Percentiles rank a stretch among this genome's conserved stretches.
Evolutionary conservation across 805 yeast genomes (phyloP).

Genomic region (Wickerhamiella cacticola): DNA sequence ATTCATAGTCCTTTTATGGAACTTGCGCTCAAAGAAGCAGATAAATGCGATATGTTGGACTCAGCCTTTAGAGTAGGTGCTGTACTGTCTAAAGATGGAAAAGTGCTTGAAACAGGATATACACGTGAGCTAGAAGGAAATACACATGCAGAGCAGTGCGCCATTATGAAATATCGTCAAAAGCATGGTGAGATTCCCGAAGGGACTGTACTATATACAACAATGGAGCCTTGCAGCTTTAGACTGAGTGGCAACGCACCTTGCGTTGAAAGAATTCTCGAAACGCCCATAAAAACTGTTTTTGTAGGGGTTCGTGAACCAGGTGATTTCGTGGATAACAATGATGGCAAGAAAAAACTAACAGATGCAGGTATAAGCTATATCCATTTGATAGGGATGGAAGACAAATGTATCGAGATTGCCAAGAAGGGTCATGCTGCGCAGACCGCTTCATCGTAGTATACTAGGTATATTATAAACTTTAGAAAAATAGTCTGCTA

Average conservation of each 20-base stretch:
- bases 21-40: slow-evolving; percentile 64
- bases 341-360: slow-evolving; percentile 48
- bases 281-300: slow-evolving; percentile 50
- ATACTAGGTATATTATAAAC: neutral
- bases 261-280: slow-evolving; percentile 68
- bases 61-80: slow-evolving; percentile 96
- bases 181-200: slow-evolving; percentile 41
- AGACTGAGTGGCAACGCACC: slow-evolving; percentile 84
- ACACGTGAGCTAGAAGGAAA: slow-evolving; percentile 88
- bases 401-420: slow-evolving; percentile 49
- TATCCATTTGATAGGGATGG: slow-evolving; percentile 73
- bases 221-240: slow-evolving; percentile 94
- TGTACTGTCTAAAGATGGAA: slow-evolving; percentile 50
- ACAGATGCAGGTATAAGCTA: slow-evolving; percentile 52
- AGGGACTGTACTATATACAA: slow-evolving; percentile 77
- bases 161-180: slow-evolving; percentile 57
- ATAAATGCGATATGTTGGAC: slow-evolving; percentile 64
- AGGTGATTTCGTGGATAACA: slow-evolving; percentile 69
- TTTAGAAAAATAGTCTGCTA: neutral
- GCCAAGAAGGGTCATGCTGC: slow-evolving; percentile 76
- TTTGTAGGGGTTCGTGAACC: slow-evolving; percentile 93
- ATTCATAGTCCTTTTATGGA: slow-evolving; percentile 54
- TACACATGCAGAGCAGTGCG: slow-evolving; percentile 96
- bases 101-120: slow-evolving; percentile 66
- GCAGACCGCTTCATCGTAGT: no score